phyloP scores from a whole-genome alignment of 1,284 basidiomycete species.

The Ustilago curta region DNA sequence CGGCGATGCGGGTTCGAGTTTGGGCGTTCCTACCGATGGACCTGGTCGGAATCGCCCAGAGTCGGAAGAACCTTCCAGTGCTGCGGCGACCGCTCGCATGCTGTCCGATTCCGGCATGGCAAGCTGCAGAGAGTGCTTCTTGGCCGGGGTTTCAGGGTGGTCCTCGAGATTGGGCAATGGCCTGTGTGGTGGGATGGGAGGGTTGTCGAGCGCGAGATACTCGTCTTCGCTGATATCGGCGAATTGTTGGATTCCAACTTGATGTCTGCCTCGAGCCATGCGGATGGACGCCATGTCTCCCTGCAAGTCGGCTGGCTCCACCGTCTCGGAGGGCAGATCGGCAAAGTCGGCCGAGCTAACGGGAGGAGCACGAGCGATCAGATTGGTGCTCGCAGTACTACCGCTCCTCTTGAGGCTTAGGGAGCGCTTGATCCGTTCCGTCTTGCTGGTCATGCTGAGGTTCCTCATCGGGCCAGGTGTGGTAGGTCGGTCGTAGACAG shows the following conservation, averaged over 20 bases:
- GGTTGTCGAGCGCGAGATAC: conserved; percentile 20
- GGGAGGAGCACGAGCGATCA: conserved; percentile 48
- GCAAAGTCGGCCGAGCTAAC: conserved; percentile 53
- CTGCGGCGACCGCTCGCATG: conserved; percentile 38
- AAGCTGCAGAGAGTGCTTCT: conserved; percentile 11
- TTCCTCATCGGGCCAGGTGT: conserved; percentile 23
- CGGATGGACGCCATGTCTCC: conserved; percentile 43
- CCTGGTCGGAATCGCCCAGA: conserved; percentile 31
- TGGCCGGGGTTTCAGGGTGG: conserved; percentile 5
- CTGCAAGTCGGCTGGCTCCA: background rate
- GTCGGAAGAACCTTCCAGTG: conserved; percentile 25
- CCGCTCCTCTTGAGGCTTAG: conserved; percentile 45
- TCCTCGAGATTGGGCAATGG: background rate
- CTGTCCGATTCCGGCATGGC: conserved; percentile 36
- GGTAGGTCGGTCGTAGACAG: conserved; percentile 8
- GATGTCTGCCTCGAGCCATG: conserved; percentile 35
- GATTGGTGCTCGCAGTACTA: conserved; percentile 30
- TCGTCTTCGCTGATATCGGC: conserved; percentile 39
- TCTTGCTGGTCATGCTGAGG: conserved; percentile 30
- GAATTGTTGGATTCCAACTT: conserved; percentile 12
- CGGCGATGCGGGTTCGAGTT: conserved; percentile 29
- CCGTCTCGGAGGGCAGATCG: conserved; percentile 22
- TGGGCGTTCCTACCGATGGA: conserved; percentile 27
- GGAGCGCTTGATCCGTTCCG: conserved; percentile 41
- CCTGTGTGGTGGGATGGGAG: conserved; percentile 17